Conservation (phyloP, 306 rosid species). For the Ormosia semicastrata region DNA sequence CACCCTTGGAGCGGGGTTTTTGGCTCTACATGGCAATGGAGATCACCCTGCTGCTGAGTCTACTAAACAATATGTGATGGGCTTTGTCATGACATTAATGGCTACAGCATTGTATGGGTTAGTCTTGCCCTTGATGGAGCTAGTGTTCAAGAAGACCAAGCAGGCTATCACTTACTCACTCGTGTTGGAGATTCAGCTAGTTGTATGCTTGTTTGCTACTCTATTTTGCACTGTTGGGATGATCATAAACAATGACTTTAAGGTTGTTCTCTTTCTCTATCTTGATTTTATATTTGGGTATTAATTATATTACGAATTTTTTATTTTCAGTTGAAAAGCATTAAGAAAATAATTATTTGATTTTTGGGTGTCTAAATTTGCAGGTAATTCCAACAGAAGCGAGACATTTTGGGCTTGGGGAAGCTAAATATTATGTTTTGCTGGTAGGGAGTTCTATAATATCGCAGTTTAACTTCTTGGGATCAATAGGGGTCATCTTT, state of each 20-base stretch:
- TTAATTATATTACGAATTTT: no score
- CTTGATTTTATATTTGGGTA: neutral
- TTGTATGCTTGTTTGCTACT: neutral
- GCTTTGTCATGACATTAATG: constrained; percentile 52
- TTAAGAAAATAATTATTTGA: no score
- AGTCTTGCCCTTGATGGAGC: constrained; percentile 57
- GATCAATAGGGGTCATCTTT: constrained; percentile 54
- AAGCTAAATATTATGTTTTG: constrained; percentile 45
- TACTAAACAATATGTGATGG: constrained; percentile 34
- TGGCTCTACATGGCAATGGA: neutral
- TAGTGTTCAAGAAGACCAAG: constrained; percentile 41
- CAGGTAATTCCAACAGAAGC: constrained; percentile 54
- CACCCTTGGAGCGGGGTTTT: neutral
- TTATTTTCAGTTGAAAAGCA: neutral
- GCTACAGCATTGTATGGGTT: constrained; percentile 58
- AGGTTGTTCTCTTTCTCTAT: constrained; percentile 29
- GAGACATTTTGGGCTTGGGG: constrained; percentile 20
- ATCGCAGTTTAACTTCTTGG: constrained; percentile 58
- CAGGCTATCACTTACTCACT: neutral
- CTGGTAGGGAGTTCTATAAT: constrained; percentile 39
- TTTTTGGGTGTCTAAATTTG: neutral
- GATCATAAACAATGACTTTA: constrained; percentile 35
- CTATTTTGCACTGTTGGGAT: neutral
- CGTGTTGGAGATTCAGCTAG: neutral
- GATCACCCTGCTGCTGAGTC: neutral